Base-by-base conservation (phyloP, 345 rosid species). In the Cardiospermum halicacabum region DNA sequence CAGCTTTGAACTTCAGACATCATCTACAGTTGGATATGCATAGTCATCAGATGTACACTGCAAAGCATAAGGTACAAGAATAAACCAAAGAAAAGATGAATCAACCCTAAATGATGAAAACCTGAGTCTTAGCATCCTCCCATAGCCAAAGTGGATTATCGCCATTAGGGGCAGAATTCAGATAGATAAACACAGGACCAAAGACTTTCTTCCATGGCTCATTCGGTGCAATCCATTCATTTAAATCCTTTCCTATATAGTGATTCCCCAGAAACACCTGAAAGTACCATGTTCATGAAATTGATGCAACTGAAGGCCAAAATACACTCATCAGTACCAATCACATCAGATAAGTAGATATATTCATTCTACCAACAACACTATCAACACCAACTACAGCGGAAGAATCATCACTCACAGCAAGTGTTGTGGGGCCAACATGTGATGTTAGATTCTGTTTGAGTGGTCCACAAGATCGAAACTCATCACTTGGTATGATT, bases 201-300 rank as follows among this genome's bases (percentile, higher is more conserved):
- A 88, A 91, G 36, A 91, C 95, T 82, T 91, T 94, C 85, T 91
- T 94, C 99, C 99, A 89, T 22, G 82, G 80, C 68, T 87, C 99
- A 66, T 82, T 82, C 1, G 72, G 70, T 58, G 79, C 77, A 65
- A 91, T 69, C 59, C 67, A 74, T 57, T 84, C 83, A 67, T 76
- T 77, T 83, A 91, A 74, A 42, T 85, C 81, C 68, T 85, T 81
- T 28, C 97, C 97, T 0, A 88, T 84, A 66, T 89, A 91, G 73
- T 89, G 99, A 31, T 82, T 76, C 56, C 99, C 89, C 58, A 77
- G 91, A 81, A 94, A 94, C 77, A 91, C 76, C 99, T 89, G 85
- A 64, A 15, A 53, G 71, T 39, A 54, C 59, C 75, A 77, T 66
- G 54, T 65, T 59, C 11, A 34, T 28, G 40, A 32, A 53, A 36